Conservation (phyloP, 257 asterid species). For the Scutellaria barbata region DNA sequence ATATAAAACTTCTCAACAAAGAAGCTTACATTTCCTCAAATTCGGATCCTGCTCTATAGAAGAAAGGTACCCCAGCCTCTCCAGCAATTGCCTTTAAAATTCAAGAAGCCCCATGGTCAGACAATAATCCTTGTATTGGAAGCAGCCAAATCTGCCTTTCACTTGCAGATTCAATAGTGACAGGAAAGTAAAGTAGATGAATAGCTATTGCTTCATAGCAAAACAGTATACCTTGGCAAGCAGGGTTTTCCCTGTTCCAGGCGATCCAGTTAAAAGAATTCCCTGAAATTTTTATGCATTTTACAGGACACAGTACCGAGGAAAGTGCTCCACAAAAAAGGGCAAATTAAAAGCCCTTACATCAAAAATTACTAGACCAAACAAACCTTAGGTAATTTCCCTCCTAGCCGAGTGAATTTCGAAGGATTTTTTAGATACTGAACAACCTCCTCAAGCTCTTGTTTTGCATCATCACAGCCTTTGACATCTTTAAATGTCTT, state of each 20-base stretch:
- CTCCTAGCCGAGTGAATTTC: conserved; percentile 94
- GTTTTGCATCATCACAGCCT: conserved; percentile 99
- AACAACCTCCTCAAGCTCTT: conserved; percentile 99
- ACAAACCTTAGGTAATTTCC: conserved; percentile 95
- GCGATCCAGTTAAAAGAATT: conserved; percentile 95
- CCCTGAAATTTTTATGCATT: conserved; percentile 61
- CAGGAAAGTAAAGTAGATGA: conserved; percentile 1
- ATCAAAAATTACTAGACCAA: conserved; percentile 19
- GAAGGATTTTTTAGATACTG: conserved; percentile 94
- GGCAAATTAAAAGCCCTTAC: neutral
- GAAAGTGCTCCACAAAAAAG: conserved; percentile 23
- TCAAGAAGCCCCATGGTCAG: conserved; percentile 35
- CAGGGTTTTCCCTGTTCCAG: conserved; percentile 98
- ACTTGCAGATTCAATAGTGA: conserved; percentile 15
- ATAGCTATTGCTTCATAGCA: neutral
- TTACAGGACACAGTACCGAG: conserved; percentile 24
- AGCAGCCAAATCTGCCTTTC: conserved; percentile 8
- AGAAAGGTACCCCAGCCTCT: conserved; percentile 99
- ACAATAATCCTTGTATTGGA: conserved; percentile 14
- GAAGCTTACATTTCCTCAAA: conserved; percentile 90
- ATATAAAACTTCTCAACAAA: conserved; percentile 3
- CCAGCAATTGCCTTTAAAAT: conserved; percentile 94
- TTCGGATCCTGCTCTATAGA: conserved; percentile 95
- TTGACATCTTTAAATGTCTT: conserved; percentile 98
- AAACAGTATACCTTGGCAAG: conserved; percentile 78